These are phyloP conservation scores for Ogataea henricii DNA, from an alignment of 805 yeast genomes.

Conservation along the genomic window DNA sequence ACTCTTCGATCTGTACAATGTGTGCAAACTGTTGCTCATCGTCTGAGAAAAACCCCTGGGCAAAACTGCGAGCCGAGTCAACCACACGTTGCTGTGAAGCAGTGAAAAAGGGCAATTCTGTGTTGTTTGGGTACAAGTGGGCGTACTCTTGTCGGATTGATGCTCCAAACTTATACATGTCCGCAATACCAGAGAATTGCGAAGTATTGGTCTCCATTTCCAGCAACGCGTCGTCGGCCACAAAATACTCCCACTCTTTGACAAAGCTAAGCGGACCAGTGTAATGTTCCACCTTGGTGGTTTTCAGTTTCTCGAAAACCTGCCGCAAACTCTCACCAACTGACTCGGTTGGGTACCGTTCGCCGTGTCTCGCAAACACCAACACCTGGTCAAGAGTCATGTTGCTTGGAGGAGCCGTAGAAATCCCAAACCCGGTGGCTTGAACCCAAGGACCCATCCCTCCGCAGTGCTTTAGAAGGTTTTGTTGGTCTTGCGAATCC, in stretches of 20 bases:
- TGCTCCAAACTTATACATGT: conserved; percentile 52
- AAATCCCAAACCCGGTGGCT: conserved; percentile 54
- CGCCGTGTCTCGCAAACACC: conserved; percentile 76
- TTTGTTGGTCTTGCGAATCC: conserved; percentile 44
- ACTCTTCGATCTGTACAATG: conserved; percentile 48
- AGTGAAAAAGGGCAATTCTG: conserved; percentile 51
- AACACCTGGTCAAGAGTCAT: conserved; percentile 69
- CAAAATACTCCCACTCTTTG: conserved; percentile 55
- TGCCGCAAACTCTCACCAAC: conserved; percentile 31
- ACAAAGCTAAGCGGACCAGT: conserved; percentile 56
- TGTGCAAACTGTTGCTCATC: conserved; percentile 38
- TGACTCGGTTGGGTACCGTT: conserved; percentile 63
- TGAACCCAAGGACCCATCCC: conserved; percentile 54
- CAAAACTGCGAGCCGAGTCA: conserved; percentile 56
- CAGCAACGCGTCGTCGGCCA: conserved; percentile 18
- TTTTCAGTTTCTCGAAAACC: conserved; percentile 37
- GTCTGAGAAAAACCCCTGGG: conserved; percentile 53
- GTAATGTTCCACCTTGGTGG: conserved; percentile 37
- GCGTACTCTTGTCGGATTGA: conserved; percentile 50
- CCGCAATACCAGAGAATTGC: conserved; percentile 54
- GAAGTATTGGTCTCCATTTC: conserved; percentile 55
- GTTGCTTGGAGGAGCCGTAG: conserved; percentile 46
- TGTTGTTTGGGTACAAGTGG: conserved; percentile 41
- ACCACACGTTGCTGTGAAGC: conserved; percentile 57
- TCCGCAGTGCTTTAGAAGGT: conserved; percentile 52